Evolutionary conservation across 2,329 filamentous ascomycete genomes (phyloP).

Genomic region (Aureobasidium sp.): DNA sequence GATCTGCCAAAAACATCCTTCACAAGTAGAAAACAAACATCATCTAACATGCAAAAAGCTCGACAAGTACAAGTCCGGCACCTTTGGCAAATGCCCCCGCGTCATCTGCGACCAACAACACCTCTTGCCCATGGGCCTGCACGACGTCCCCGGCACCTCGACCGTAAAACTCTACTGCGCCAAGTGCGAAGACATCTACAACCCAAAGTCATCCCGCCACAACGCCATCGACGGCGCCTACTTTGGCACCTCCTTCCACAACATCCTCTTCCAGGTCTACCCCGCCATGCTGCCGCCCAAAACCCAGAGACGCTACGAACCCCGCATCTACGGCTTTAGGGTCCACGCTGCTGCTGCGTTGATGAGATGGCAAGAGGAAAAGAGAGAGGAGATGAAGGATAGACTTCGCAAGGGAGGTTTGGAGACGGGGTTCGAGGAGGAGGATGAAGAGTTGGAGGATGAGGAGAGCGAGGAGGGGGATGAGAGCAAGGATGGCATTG

Average conservation of each 20-base stretch:
- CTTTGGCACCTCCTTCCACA: constrained; percentile 97
- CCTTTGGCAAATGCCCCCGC: constrained; percentile 96
- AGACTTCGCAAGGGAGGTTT: constrained; percentile 62
- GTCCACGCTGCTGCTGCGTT: constrained; percentile 85
- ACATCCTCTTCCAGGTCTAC: constrained; percentile 98
- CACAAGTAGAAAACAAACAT: background rate
- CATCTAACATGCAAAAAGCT: constrained; percentile 50
- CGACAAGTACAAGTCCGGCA: constrained; percentile 96
- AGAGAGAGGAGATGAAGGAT: constrained; percentile 74
- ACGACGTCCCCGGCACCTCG: constrained; percentile 79
- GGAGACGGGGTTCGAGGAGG: constrained; percentile 73
- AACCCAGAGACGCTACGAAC: constrained; percentile 77
- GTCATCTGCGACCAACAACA: constrained; percentile 92
- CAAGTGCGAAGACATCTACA: constrained; percentile 97
- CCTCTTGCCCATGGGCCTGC: constrained; percentile 88
- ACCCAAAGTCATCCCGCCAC: constrained; percentile 94
- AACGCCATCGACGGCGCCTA: constrained; percentile 94
- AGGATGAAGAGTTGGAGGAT: constrained; percentile 51
- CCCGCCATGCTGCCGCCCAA: constrained; percentile 83
- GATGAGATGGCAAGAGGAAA: constrained; percentile 80
- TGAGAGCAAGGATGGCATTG: constrained; percentile 48
- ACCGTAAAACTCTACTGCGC: constrained; percentile 96
- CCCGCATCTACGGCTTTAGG: constrained; percentile 89
- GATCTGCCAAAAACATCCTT: background rate
- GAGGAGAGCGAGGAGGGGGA: constrained; percentile 53